Base-by-base conservation (phyloP, 768 basidiomycete species). In the Baorangia bicolor region DNA sequence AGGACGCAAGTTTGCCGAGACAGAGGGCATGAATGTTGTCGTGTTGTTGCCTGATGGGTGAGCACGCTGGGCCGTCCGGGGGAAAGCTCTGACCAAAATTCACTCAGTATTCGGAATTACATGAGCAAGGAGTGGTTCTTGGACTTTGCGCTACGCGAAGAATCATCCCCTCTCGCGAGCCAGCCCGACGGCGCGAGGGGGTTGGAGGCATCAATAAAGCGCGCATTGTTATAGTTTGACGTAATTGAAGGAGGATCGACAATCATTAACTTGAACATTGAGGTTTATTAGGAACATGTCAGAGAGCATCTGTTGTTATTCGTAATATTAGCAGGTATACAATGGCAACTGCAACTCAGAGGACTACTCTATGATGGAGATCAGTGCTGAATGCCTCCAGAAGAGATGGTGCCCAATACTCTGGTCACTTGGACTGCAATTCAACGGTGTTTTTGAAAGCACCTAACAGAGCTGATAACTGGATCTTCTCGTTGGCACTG, bases 61-160 rank as follows among this genome's bases (percentile, higher is more conserved):
- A 73, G 89, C 1, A 20, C 33, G 2, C 18, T 13, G 35, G 4
- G 10, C 11, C 4, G 5, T 49, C 23, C 2, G 14, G 14, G 38
- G 21, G 13, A 30, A 42, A 8, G 21, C 20, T 45, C 18, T 63
- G 49, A 48, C 37, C 11, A 2, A 38, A 51, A 20, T 48, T 21
- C 52, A 25, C 30, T 18, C 46, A 93, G 94, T 1, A 86, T 97
- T 51, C 82, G 94, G 62, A 96, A 96, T 69, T 96, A 96, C 67
- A 94, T 96, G 85, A 89, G 88, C 74, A 95, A 94, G 66, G 82
- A 86, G 12, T 96, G 94, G 94, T 95, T 95, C 74, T 72, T 93
- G 58, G 77, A 86, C 58, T 83, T 87, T 63, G 83, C 85, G 5
- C 70, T 87, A 61, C 71, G 78, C 39, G 71, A 77, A 0, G 79